Evolutionary conservation across 106 monocot genomes (phyloP).

Genomic region (Cymbidium sinense): DNA sequence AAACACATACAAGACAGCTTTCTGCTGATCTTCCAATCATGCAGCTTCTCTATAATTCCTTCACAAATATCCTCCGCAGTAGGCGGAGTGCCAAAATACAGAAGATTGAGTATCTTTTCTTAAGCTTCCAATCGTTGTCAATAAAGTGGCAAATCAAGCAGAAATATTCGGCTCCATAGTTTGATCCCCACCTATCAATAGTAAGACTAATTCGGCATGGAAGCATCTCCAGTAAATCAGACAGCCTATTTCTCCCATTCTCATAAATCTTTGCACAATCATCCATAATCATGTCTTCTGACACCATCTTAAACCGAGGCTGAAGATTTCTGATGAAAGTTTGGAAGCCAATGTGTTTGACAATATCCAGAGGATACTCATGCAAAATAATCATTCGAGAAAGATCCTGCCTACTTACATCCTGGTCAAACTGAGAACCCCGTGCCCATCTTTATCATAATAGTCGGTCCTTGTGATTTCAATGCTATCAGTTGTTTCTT

Average conservation of each 20-base stretch:
- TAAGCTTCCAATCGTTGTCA: slow-evolving; percentile 67
- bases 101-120: slow-evolving; percentile 56
- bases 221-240: slow-evolving; percentile 41
- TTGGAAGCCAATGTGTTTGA: slow-evolving; percentile 59
- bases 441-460: slow-evolving; percentile 8
- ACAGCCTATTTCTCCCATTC: slow-evolving; percentile 29
- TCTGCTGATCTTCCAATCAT: slow-evolving; percentile 52
- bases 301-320: slow-evolving; percentile 52
- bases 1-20: slow-evolving; percentile 43
- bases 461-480: slow-evolving; percentile 9
- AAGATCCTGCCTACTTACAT: slow-evolving; percentile 56
- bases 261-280: slow-evolving; percentile 66
- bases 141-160: slow-evolving; percentile 70
- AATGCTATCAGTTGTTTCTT: slow-evolving; percentile 33
- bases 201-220: slow-evolving; percentile 47
- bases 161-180: slow-evolving; percentile 28
- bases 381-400: slow-evolving; percentile 71
- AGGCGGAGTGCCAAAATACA: slow-evolving; percentile 34
- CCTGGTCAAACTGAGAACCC: slow-evolving; percentile 42
- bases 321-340: slow-evolving; percentile 71
- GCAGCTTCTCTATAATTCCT: slow-evolving; percentile 42
- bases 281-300: slow-evolving; percentile 34
- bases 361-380: slow-evolving; percentile 61
- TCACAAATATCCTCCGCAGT: slow-evolving; percentile 33
- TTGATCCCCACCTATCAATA: slow-evolving; percentile 50